Evolutionary conservation across 1,284 basidiomycete species (phyloP).

Genomic region (Stereum hirsutum): DNA sequence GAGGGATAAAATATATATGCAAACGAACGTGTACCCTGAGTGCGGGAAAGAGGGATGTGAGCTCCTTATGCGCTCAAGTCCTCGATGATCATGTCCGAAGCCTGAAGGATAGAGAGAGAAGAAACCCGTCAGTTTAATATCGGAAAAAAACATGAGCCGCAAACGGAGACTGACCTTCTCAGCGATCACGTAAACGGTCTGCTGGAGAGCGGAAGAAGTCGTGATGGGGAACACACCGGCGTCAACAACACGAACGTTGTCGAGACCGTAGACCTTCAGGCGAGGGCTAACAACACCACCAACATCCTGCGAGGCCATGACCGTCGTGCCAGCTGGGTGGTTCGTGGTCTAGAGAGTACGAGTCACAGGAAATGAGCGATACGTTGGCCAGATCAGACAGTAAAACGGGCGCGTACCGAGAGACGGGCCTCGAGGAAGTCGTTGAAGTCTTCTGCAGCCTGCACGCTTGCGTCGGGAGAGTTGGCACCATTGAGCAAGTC

Average conservation of each 20-base stretch:
- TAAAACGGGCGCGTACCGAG: not conserved
- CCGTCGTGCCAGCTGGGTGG: conserved; percentile 11
- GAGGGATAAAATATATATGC: no score
- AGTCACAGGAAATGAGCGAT: not conserved
- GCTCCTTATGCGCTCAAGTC: no score
- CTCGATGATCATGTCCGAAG: no score
- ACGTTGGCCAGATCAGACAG: not conserved
- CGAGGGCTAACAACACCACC: conserved; percentile 12
- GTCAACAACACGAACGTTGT: conserved; percentile 13
- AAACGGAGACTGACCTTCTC: no score
- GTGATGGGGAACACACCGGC: conserved; percentile 13
- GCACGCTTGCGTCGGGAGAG: conserved; percentile 5
- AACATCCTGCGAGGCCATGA: conserved; percentile 10
- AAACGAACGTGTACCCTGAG: no score
- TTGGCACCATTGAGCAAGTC: conserved; percentile 7
- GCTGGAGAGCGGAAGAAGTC: conserved; percentile 10
- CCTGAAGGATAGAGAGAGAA: no score
- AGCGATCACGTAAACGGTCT: conserved; percentile 11
- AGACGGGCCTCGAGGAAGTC: conserved; percentile 7
- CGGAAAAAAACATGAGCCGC: no score
- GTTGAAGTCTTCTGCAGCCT: conserved; percentile 3
- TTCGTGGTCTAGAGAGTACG: conserved; percentile 14
- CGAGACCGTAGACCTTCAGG: conserved; percentile 12
- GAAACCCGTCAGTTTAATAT: no score
- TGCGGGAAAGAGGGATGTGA: no score